Evolutionary conservation across 2,329 filamentous ascomycete genomes (phyloP).

Genomic region (Cordyceps cateniannulata): DNA sequence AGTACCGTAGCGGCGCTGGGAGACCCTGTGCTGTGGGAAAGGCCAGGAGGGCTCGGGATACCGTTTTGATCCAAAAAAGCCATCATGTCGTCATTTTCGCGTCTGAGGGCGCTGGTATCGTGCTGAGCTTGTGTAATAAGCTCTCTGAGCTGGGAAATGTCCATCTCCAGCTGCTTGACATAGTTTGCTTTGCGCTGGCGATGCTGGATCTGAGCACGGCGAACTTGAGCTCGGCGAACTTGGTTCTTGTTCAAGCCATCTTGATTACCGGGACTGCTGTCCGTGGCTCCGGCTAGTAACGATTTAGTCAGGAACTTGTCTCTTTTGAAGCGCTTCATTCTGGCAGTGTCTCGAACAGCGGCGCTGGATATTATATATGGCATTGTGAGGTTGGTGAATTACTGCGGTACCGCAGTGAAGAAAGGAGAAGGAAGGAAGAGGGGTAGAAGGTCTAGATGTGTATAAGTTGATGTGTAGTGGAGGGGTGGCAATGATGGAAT

Average conservation of each 20-base stretch:
- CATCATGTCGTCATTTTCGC: conserved; percentile 39
- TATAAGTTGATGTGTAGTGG: not conserved
- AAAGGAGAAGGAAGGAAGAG: not conserved
- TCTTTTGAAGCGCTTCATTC: conserved; percentile 11
- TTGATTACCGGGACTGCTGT: conserved; percentile 13
- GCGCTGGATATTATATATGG: conserved; percentile 11
- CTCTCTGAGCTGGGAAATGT: conserved; percentile 41
- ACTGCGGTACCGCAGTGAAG: not conserved
- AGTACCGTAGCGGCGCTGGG: conserved; percentile 4
- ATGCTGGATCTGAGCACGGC: conserved; percentile 48
- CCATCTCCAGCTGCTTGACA: conserved; percentile 46
- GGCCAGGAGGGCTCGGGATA: conserved; percentile 15
- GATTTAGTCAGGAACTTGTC: conserved; percentile 4
- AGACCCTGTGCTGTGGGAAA: conserved; percentile 8
- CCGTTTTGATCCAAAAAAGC: conserved; percentile 25
- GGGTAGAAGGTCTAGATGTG: not conserved
- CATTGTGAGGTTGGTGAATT: not conserved
- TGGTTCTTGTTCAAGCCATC: conserved; percentile 34
- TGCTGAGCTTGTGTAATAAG: conserved; percentile 36
- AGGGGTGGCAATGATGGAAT: not conserved
- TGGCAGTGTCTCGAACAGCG: conserved; percentile 7
- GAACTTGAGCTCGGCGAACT: conserved; percentile 44
- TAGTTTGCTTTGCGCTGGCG: conserved; percentile 51
- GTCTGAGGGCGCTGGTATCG: conserved; percentile 30
- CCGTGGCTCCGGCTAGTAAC: not conserved